Conservation (phyloP, 176 grass and related monocot species). For the Dactylis glomerata region DNA sequence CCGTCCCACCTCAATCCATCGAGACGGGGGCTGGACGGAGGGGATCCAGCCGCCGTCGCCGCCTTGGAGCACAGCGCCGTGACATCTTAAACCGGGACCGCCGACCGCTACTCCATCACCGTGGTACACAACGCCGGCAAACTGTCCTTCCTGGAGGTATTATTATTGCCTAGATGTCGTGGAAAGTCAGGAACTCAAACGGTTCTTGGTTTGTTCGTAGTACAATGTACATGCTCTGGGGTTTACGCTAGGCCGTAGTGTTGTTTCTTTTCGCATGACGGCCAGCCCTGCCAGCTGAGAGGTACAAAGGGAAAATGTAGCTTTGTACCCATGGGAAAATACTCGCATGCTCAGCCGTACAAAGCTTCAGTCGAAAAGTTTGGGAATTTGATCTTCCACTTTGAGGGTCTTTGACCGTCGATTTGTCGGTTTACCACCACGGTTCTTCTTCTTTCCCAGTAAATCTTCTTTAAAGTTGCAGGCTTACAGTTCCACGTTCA, state of each 20-base stretch:
- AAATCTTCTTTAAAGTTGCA: background rate
- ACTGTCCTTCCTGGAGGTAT: background rate
- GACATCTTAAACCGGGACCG: background rate
- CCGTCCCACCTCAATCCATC: too few species aligned
- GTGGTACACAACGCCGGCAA: background rate
- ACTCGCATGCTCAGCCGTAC: background rate
- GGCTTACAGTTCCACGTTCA: background rate
- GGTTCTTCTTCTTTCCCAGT: background rate
- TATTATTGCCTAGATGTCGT: background rate
- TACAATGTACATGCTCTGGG: background rate
- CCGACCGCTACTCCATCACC: background rate
- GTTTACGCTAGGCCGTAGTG: background rate
- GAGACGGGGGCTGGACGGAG: too few species aligned
- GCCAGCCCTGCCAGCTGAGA: background rate
- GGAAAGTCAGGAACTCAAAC: too few species aligned
- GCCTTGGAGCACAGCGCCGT: background rate
- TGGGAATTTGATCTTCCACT: conserved; percentile 12
- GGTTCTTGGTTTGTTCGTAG: too few species aligned
- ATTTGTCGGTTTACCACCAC: background rate
- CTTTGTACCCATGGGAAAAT: too few species aligned
- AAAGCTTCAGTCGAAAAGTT: conserved; percentile 39
- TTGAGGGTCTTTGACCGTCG: background rate
- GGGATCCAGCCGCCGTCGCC: too few species aligned
- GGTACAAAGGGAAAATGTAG: background rate
- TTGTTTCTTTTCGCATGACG: background rate